Conservation (phyloP, 164 flowering plant species). For the Magnolia sinica region DNA sequence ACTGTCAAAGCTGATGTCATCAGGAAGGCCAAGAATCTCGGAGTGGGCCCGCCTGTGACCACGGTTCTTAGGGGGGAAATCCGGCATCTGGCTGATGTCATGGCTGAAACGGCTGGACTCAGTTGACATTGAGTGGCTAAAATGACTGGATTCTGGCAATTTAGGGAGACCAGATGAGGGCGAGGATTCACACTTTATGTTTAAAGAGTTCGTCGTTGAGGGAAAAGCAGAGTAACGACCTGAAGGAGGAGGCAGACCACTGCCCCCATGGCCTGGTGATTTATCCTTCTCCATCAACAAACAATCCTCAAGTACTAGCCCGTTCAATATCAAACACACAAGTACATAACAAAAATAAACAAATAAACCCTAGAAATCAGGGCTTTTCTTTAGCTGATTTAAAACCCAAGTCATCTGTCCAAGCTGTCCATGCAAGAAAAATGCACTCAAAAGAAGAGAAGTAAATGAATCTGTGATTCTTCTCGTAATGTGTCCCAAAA, state of each 20-base stretch:
- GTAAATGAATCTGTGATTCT: neutral
- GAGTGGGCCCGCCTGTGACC: conserved; percentile 97
- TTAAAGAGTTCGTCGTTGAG: conserved; percentile 6
- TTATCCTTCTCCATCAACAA: conserved; percentile 27
- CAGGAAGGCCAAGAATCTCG: conserved; percentile 87
- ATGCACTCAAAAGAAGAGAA: neutral
- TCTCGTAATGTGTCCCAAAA: no score
- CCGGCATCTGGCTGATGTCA: conserved; percentile 85
- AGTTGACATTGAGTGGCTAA: conserved; percentile 32
- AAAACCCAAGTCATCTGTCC: neutral
- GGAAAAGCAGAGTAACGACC: conserved; percentile 13
- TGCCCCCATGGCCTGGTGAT: conserved; percentile 12
- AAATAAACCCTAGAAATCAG: neutral
- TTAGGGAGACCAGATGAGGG: conserved; percentile 7
- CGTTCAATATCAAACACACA: neutral
- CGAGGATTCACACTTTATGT: conserved; percentile 15
- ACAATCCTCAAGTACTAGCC: neutral
- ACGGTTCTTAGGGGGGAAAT: conserved; percentile 65
- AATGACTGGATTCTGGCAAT: conserved; percentile 32
- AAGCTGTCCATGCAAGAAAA: neutral
- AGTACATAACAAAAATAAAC: neutral
- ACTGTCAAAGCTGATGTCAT: conserved; percentile 87
- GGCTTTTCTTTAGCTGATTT: neutral
- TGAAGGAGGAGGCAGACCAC: conserved; percentile 19
- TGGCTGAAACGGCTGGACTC: conserved; percentile 62